These are phyloP conservation scores for Udeniomyces megalosporus DNA, from an alignment of 768 basidiomycete species.

Conservation along the genomic window DNA sequence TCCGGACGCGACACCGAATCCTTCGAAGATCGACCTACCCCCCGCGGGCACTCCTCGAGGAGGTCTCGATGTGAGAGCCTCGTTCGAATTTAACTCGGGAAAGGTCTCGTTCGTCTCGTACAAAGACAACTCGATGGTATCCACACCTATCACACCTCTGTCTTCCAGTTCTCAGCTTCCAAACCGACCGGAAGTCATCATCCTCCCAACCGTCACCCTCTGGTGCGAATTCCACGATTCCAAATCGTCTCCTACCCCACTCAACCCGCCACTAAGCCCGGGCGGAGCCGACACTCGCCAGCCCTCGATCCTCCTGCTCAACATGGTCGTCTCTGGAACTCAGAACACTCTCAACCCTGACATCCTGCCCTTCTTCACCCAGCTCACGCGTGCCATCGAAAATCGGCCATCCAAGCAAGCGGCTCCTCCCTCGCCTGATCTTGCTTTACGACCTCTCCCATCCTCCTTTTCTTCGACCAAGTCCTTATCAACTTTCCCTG, in stretches of 20 bases:
- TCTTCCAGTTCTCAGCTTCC: background rate
- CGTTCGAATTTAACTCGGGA: constrained; percentile 68
- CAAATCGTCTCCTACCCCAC: background rate
- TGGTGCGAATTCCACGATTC: constrained; percentile 59
- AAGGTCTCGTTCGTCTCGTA: constrained; percentile 44
- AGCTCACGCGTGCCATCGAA: constrained; percentile 55
- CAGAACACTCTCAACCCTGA: constrained; percentile 67
- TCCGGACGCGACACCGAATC: background rate
- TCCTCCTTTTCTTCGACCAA: constrained; percentile 4
- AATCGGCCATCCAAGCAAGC: constrained; percentile 32
- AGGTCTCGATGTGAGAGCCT: constrained; percentile 43
- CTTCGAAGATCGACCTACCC: background rate
- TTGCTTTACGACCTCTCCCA: constrained; percentile 19
- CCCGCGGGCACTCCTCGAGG: background rate
- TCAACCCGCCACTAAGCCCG: no score
- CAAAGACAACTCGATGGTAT: background rate
- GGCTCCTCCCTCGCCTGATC: constrained; percentile 5
- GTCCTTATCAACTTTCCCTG: constrained; percentile 15
- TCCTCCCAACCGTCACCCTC: constrained; percentile 56
- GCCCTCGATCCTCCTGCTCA: constrained; percentile 52
- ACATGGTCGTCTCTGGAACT: constrained; percentile 75
- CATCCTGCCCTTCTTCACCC: constrained; percentile 68
- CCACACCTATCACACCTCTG: no score
- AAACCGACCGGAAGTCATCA: constrained; percentile 17
- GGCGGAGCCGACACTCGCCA: background rate